These are phyloP conservation scores for Saitozyma sp. DNA, from an alignment of 768 basidiomycete species.

Conservation along the genomic window DNA sequence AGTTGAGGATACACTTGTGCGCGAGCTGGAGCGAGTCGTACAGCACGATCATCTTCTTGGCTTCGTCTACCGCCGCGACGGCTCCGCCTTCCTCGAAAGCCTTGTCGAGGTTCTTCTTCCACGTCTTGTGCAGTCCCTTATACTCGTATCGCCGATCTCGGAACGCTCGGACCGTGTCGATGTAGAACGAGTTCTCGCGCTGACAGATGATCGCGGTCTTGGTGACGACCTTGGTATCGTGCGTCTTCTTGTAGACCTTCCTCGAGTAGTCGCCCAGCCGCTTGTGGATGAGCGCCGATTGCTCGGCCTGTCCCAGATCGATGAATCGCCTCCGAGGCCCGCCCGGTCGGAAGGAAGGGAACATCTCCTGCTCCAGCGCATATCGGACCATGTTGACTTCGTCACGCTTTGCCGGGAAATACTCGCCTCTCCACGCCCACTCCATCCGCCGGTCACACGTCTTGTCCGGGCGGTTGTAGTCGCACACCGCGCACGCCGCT, in stretches of 20 bases:
- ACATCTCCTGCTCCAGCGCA: slow-evolving; percentile 89
- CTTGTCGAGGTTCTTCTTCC: slow-evolving; percentile 96
- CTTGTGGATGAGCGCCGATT: slow-evolving; percentile 89
- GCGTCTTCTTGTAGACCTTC: slow-evolving; percentile 97
- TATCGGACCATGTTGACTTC: slow-evolving; percentile 99
- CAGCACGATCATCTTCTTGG: slow-evolving; percentile 97
- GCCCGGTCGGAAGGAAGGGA: slow-evolving; percentile 76
- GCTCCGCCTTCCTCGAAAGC: slow-evolving; percentile 67
- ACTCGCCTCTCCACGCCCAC: slow-evolving; percentile 99
- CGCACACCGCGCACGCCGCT: slow-evolving; percentile 94
- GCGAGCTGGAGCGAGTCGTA: slow-evolving; percentile 98
- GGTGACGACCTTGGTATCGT: slow-evolving; percentile 92
- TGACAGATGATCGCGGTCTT: slow-evolving; percentile 96
- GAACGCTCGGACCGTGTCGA: slow-evolving; percentile 95
- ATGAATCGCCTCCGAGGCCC: slow-evolving; percentile 74
- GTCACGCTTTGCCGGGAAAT: slow-evolving; percentile 93
- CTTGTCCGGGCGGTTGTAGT: slow-evolving; percentile 95
- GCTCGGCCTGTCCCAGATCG: slow-evolving; percentile 80
- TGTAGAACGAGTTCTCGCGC: slow-evolving; percentile 96
- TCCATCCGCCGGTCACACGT: slow-evolving; percentile 87
- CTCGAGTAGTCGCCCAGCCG: slow-evolving; percentile 97
- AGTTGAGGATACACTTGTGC: slow-evolving; percentile 99
- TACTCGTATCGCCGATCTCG: slow-evolving; percentile 98
- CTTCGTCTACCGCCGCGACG: slow-evolving; percentile 87
- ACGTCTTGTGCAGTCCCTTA: slow-evolving; percentile 96